phyloP scores from a whole-genome alignment of 148 eudicot genomes.

The Camellia sinensis region DNA sequence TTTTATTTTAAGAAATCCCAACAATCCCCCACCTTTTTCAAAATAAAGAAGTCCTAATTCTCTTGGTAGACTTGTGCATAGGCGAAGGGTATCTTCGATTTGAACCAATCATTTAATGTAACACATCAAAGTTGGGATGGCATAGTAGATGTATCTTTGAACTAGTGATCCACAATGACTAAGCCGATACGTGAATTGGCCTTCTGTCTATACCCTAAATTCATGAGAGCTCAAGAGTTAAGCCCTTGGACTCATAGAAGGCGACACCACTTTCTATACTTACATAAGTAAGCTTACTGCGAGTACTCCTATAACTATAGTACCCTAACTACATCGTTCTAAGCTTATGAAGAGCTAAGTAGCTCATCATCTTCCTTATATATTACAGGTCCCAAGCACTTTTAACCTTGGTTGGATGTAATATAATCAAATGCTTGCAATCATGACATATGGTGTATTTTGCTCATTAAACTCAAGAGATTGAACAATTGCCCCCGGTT shows the following conservation, averaged over 20 bases:
- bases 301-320: not conserved
- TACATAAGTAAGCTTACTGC: too few relatives aligned
- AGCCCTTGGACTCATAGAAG: not conserved
- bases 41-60: too few relatives aligned
- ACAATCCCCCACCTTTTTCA: too few relatives aligned
- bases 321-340: not conserved
- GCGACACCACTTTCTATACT: not conserved
- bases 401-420: not conserved
- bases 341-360: not conserved
- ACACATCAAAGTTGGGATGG: not conserved
- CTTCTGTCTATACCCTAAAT: not conserved
- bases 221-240: not conserved
- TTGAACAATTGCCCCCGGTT: not conserved
- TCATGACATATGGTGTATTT: not conserved
- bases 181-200: not conserved
- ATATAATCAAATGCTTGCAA: not conserved
- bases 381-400: not conserved
- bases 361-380: not conserved
- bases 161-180: not conserved
- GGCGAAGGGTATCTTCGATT: too few relatives aligned
- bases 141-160: not conserved
- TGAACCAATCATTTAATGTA: too few relatives aligned
- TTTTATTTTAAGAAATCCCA: too few relatives aligned
- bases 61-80: too few relatives aligned
- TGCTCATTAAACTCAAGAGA: not conserved